A percentile compares a stretch with the other conserved stretches of the same genome.
phyloP scores from a whole-genome alignment of 441 rosid genomes.

The Metrosideros polymorpha region DNA sequence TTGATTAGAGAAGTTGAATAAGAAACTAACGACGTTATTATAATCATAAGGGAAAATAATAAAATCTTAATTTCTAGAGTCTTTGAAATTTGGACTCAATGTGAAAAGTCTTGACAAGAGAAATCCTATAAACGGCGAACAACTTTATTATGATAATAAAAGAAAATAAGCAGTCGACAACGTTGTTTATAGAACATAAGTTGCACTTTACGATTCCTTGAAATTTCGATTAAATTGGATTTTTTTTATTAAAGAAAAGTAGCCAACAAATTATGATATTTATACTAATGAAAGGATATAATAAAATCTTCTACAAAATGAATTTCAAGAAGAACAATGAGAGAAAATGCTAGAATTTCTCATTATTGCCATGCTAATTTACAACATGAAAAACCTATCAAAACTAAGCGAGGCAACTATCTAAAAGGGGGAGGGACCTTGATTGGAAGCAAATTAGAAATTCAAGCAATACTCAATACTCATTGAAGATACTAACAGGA shows the following conservation, averaged over 20 bases:
- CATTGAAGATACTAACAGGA: not conserved
- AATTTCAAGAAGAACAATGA: accelerated
- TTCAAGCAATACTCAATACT: not conserved
- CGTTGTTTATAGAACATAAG: too few species aligned
- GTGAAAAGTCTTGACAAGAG: too few species aligned
- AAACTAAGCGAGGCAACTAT: not conserved
- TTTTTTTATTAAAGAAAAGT: not conserved
- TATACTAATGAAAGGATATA: too few species aligned
- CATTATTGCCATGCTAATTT: not conserved
- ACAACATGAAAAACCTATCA: not conserved
- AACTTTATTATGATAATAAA: too few species aligned
- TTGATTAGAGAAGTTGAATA: too few species aligned
- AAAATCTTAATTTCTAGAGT: too few species aligned
- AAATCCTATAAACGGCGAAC: too few species aligned
- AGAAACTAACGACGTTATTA: too few species aligned
- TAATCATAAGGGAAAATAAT: too few species aligned
- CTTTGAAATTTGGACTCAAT: too few species aligned
- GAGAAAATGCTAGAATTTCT: not conserved
- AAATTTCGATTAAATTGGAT: not conserved
- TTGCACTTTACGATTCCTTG: too few species aligned
- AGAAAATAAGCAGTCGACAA: too few species aligned
- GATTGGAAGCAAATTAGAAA: not conserved
- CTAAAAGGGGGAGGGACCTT: not conserved
- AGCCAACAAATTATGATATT: not conserved
- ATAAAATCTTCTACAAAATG: not conserved